phyloP scores from a whole-genome alignment of 192 early-diverging fungal genomes.

The Globomyces pollinis-pini region DNA sequence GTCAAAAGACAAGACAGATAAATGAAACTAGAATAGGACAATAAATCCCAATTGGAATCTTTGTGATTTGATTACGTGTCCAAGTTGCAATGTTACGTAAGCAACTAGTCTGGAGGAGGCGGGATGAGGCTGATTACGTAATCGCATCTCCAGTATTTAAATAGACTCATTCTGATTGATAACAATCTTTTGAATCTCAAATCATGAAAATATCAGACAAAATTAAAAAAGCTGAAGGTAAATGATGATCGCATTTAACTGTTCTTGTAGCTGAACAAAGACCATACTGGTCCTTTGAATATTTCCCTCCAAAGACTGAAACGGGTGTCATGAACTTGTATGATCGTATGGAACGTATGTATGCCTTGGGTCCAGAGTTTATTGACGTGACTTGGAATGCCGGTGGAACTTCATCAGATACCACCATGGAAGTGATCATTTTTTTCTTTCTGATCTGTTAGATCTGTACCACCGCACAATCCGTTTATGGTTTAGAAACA shows the following conservation, averaged over 20 bases:
- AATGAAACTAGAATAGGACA: too few relatives aligned
- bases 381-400: constrained; percentile 97
- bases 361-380: constrained; percentile 86
- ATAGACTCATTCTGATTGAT: too few relatives aligned
- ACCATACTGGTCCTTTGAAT: constrained; percentile 75
- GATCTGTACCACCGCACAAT: constrained; percentile 69
- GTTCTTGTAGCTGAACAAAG: neutral
- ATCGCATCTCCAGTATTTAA: too few relatives aligned
- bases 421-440: constrained; percentile 58
- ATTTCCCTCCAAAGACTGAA: constrained; percentile 97
- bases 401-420: constrained; percentile 79
- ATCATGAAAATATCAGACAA: neutral
- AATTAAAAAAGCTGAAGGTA: constrained; percentile 1
- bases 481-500: constrained; percentile 89
- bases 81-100: too few relatives aligned
- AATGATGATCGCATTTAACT: neutral
- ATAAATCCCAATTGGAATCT: too few relatives aligned
- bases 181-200: neutral
- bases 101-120: too few relatives aligned
- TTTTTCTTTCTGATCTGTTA: constrained; percentile 1
- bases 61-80: too few relatives aligned
- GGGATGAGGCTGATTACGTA: too few relatives aligned
- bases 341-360: constrained; percentile 97
- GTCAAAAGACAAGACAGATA: too few relatives aligned
- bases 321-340: constrained; percentile 91